These are phyloP conservation scores for Neocatenulostroma microsporum DNA, from an alignment of 2,329 filamentous ascomycete species.

Conservation along the genomic window DNA sequence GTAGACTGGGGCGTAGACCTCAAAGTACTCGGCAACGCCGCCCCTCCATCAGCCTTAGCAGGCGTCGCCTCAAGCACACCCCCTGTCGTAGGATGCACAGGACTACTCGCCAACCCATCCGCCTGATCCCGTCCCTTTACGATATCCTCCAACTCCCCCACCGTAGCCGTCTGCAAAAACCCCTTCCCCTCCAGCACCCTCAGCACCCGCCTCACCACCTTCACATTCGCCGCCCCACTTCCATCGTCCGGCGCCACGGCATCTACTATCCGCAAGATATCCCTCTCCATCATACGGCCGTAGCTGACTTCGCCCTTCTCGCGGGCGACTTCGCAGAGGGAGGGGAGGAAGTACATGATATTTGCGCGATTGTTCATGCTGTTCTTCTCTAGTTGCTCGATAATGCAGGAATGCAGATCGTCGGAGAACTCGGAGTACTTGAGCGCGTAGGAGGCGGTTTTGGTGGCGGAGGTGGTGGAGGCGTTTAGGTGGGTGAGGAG, in stretches of 20 bases:
- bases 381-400: constrained; percentile 88
- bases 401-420: constrained; percentile 91
- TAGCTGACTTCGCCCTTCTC: constrained; percentile 72
- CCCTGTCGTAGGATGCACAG: constrained; percentile 13
- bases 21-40: constrained; percentile 6
- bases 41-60: constrained; percentile 3
- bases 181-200: constrained; percentile 51
- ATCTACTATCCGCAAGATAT: constrained; percentile 86
- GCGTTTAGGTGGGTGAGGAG: constrained; percentile 88
- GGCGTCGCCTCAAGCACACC: constrained; percentile 2
- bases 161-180: constrained; percentile 66
- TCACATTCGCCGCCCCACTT: constrained; percentile 85
- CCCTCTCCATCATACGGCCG: constrained; percentile 87
- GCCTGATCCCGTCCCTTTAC: constrained; percentile 64
- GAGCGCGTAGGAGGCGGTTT: constrained; percentile 89
- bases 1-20: constrained; percentile 20
- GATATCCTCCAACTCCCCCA: constrained; percentile 72
- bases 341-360: constrained; percentile 98
- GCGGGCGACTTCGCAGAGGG: constrained; percentile 78
- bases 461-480: constrained; percentile 78
- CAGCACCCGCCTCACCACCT: constrained; percentile 66
- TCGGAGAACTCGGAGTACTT: constrained; percentile 93
- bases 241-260: constrained; percentile 82
- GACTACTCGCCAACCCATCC: constrained; percentile 12
- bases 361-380: constrained; percentile 97